Evolutionary conservation across 1,139 yeast species (phyloP).

Genomic region (Suhomyces yuchorum): DNA sequence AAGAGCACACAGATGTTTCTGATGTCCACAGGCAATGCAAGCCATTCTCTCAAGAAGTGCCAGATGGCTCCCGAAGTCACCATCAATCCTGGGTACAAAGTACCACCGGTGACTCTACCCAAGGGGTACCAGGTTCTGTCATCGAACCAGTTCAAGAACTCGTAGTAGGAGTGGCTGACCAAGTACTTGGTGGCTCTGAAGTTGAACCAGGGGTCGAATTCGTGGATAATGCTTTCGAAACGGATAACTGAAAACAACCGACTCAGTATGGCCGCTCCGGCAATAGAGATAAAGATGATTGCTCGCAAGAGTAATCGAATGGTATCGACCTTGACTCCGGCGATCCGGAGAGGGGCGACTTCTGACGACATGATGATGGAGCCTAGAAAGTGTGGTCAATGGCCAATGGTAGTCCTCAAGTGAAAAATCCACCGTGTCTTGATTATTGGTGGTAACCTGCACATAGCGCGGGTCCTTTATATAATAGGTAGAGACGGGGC

Average conservation of each 20-base stretch:
- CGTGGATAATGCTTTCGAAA: constrained; percentile 96
- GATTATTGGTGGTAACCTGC: constrained; percentile 7
- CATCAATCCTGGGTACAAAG: constrained; percentile 97
- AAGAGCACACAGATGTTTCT: constrained; percentile 93
- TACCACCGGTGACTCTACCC: constrained; percentile 99
- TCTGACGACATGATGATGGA: constrained; percentile 9
- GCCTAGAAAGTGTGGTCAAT: neutral
- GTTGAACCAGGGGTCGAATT: constrained; percentile 99
- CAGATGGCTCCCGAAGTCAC: constrained; percentile 92
- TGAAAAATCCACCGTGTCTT: constrained; percentile 17
- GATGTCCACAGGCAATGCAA: constrained; percentile 86
- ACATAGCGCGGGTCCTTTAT: constrained; percentile 1
- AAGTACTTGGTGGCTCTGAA: constrained; percentile 92
- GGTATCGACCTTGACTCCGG: constrained; percentile 43
- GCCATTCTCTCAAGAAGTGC: constrained; percentile 62
- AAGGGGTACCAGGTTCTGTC: constrained; percentile 99
- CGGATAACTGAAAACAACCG: constrained; percentile 79
- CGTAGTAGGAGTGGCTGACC: constrained; percentile 80
- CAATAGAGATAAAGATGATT: constrained; percentile 67
- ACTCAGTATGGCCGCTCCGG: constrained; percentile 89
- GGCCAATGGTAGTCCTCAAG: neutral
- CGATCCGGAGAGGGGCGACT: constrained; percentile 24
- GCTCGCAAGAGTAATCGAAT: constrained; percentile 57
- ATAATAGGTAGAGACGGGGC: neutral
- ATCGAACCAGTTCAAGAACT: constrained; percentile 97